Conservation (phyloP, 2,329 filamentous ascomycete species). For the Monilinia laxa region DNA sequence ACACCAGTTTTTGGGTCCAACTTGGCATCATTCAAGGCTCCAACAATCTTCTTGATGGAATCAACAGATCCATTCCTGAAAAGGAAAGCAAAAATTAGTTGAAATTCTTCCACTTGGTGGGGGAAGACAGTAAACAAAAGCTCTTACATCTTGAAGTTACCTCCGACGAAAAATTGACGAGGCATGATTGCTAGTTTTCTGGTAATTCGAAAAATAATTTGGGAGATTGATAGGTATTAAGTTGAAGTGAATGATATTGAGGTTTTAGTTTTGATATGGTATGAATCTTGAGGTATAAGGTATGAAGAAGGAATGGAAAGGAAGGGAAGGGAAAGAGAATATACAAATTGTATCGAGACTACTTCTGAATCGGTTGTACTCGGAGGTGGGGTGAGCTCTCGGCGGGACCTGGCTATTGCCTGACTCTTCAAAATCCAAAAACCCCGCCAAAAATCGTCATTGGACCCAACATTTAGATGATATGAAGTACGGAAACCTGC, state of each 20-base stretch:
- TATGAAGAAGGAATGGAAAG: background rate
- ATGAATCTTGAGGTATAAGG: background rate
- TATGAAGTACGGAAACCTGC: too few relatives aligned
- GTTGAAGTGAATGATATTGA: background rate
- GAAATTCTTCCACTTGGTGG: conserved; percentile 17
- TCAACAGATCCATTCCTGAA: conserved; percentile 88
- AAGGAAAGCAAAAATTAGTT: conserved; percentile 7
- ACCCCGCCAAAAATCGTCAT: conserved; percentile 24
- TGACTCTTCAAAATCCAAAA: conserved; percentile 12
- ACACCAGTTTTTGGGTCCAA: conserved; percentile 73
- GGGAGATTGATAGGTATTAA: background rate
- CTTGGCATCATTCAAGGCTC: conserved; percentile 81
- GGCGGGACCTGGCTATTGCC: conserved; percentile 1
- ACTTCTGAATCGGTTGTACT: conserved; percentile 19
- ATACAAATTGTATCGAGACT: conserved; percentile 17
- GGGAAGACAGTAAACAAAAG: conserved; percentile 19
- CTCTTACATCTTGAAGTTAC: conserved; percentile 98
- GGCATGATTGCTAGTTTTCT: conserved; percentile 57
- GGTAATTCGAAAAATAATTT: conserved; percentile 18
- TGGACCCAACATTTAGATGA: conserved; percentile 3
- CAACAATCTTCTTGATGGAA: conserved; percentile 87
- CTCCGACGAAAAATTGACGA: conserved; percentile 96
- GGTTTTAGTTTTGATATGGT: background rate
- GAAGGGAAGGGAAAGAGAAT: background rate
- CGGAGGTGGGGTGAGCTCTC: conserved; percentile 18